phyloP scores from a whole-genome alignment of 225 moss, liverwort and hornwort genomes.

The Ulota crispa region DNA sequence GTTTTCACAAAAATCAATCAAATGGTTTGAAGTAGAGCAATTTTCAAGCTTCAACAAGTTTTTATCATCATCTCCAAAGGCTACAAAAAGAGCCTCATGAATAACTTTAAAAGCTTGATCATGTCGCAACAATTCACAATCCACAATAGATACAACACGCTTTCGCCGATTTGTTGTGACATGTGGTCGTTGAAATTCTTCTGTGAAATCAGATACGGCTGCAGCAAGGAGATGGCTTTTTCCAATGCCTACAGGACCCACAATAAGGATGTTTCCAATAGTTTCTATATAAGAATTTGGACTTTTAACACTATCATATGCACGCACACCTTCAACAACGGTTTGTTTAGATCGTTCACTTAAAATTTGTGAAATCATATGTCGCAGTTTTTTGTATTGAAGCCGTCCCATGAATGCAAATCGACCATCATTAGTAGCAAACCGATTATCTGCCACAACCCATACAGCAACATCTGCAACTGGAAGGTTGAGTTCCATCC shows the following conservation, averaged over 20 bases:
- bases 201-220: conserved; percentile 19
- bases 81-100: conserved; percentile 33
- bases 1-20: conserved; percentile 26
- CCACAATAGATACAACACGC: conserved; percentile 32
- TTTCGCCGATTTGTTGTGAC: conserved; percentile 7
- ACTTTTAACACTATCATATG: conserved; percentile 7
- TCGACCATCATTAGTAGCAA: conserved; percentile 32
- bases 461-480: conserved; percentile 22
- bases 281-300: conserved; percentile 18
- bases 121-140: conserved; percentile 22
- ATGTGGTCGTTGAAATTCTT: conserved; percentile 25
- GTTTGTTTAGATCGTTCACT: background rate
- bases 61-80: conserved; percentile 38
- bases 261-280: conserved; percentile 19
- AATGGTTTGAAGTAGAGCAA: conserved; percentile 22
- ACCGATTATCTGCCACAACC: conserved; percentile 9
- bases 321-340: background rate
- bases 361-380: conserved; percentile 26
- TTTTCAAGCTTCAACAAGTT: conserved; percentile 11
- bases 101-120: conserved; percentile 22
- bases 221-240: conserved; percentile 37
- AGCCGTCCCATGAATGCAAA: conserved; percentile 36
- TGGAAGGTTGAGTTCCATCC: conserved; percentile 40
- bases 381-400: conserved; percentile 18
- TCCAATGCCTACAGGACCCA: conserved; percentile 25